These are phyloP conservation scores for Phytophthora rubi DNA, from an alignment of 352 stramenopile genomes.

Conservation along the genomic window DNA sequence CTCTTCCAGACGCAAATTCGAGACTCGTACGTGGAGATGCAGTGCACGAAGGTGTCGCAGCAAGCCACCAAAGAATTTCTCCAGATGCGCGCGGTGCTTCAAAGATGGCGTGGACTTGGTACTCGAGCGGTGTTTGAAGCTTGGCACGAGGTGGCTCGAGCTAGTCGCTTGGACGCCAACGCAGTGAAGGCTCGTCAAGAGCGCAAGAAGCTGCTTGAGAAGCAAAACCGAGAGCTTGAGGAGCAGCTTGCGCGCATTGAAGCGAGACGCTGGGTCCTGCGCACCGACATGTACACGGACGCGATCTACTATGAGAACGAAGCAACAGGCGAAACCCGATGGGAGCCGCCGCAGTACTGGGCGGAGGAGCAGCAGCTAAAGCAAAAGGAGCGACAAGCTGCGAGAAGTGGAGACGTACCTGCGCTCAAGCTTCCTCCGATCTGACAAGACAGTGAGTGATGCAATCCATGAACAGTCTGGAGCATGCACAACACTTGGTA, in stretches of 20 bases:
- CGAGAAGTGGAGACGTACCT: constrained; percentile 16
- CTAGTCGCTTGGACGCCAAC: constrained; percentile 39
- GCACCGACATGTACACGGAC: constrained; percentile 73
- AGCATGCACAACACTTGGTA: constrained; percentile 22
- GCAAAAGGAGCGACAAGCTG: constrained; percentile 18
- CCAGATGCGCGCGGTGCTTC: constrained; percentile 62
- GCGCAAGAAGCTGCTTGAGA: constrained; percentile 51
- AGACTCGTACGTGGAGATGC: constrained; percentile 56
- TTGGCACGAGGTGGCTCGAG: constrained; percentile 60
- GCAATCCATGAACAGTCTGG: constrained; percentile 1
- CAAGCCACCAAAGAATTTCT: constrained; percentile 66
- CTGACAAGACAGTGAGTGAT: not conserved
- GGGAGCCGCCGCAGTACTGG: constrained; percentile 61
- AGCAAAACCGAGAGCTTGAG: constrained; percentile 57
- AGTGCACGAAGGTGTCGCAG: constrained; percentile 49
- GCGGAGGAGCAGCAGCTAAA: constrained; percentile 49
- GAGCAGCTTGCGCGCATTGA: constrained; percentile 56
- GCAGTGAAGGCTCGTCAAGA: constrained; percentile 39
- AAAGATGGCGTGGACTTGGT: constrained; percentile 59
- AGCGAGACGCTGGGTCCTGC: constrained; percentile 55
- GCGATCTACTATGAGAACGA: constrained; percentile 70
- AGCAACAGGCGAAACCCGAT: constrained; percentile 54
- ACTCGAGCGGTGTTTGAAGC: constrained; percentile 63
- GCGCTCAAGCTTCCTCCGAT: constrained; percentile 37
- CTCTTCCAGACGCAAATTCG: constrained; percentile 57